phyloP scores from a whole-genome alignment of 169 alveolate species.

The Babesia ovis region DNA sequence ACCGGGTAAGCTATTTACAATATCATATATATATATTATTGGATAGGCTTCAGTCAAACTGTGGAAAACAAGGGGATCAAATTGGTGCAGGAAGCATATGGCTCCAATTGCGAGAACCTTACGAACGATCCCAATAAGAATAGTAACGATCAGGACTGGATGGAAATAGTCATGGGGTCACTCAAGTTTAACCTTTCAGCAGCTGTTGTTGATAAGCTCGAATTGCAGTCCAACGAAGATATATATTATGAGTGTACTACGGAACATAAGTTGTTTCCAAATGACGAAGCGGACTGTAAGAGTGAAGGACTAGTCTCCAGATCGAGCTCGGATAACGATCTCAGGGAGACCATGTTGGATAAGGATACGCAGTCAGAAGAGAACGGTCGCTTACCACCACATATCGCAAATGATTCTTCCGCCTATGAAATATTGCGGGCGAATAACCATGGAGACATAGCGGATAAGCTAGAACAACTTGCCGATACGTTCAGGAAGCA shows the following conservation, averaged over 20 bases:
- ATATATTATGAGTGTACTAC: slow-evolving; percentile 33
- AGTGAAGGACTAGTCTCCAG: slow-evolving; percentile 21
- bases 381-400: background rate
- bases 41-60: slow-evolving; percentile 48
- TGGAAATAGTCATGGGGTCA: slow-evolving; percentile 51
- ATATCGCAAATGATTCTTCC: background rate
- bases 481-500: slow-evolving; percentile 39
- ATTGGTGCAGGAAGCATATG: slow-evolving; percentile 52
- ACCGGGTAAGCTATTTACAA: slow-evolving; percentile 26
- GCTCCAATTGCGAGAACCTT: slow-evolving; percentile 50
- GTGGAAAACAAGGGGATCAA: slow-evolving; percentile 39
- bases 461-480: slow-evolving; percentile 41
- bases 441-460: slow-evolving; percentile 38
- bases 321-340: slow-evolving; percentile 16
- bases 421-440: slow-evolving; percentile 18
- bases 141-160: slow-evolving; percentile 51
- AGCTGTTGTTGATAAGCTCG: slow-evolving; percentile 42
- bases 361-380: slow-evolving; percentile 2
- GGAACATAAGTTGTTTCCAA: slow-evolving; percentile 25
- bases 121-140: slow-evolving; percentile 65
- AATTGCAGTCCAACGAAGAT: slow-evolving; percentile 35
- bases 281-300: slow-evolving; percentile 33
- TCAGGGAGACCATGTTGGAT: background rate
- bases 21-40: background rate
- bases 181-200: slow-evolving; percentile 35